Conservation (phyloP, 805 yeast species). For the Schwanniomyces pseudopolymorphus region DNA sequence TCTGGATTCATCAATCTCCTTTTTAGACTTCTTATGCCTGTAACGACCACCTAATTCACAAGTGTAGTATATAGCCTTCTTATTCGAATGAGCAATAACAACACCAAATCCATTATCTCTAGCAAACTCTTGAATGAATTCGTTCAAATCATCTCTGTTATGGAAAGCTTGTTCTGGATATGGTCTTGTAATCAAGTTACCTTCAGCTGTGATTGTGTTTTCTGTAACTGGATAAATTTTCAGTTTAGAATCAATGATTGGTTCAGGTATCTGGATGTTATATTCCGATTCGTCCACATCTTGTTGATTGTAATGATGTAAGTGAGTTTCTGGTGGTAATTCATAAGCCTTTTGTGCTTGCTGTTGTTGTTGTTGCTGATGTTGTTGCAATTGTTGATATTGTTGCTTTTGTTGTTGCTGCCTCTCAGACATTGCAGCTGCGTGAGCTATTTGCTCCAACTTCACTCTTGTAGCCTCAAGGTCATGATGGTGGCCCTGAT, state of each 20-base stretch:
- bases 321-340: slow-evolving; percentile 7
- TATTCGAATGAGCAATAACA: slow-evolving; percentile 58
- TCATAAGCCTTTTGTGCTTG: slow-evolving; percentile 11
- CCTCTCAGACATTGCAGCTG: slow-evolving; percentile 16
- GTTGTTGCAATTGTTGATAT: slow-evolving; percentile 9
- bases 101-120: slow-evolving; percentile 59
- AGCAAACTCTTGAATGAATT: slow-evolving; percentile 55
- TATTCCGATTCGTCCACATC: slow-evolving; percentile 38
- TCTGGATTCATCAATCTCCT: slow-evolving; percentile 18
- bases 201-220: slow-evolving; percentile 48
- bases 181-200: slow-evolving; percentile 53
- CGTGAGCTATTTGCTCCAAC: slow-evolving; percentile 32
- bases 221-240: slow-evolving; percentile 44
- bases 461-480: slow-evolving; percentile 23
- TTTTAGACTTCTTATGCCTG: slow-evolving; percentile 46
- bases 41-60: slow-evolving; percentile 59
- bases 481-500: slow-evolving; percentile 10
- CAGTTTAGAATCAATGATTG: slow-evolving; percentile 41
- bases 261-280: slow-evolving; percentile 47
- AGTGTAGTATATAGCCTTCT: slow-evolving; percentile 58
- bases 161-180: slow-evolving; percentile 54
- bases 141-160: slow-evolving; percentile 49
- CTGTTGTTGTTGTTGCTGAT: slow-evolving; percentile 15
- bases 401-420: slow-evolving; percentile 15
- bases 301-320: slow-evolving; percentile 10